These are phyloP conservation scores for Juncus inflexus DNA, from an alignment of 176 grass and related monocot genomes.

Conservation along the genomic window DNA sequence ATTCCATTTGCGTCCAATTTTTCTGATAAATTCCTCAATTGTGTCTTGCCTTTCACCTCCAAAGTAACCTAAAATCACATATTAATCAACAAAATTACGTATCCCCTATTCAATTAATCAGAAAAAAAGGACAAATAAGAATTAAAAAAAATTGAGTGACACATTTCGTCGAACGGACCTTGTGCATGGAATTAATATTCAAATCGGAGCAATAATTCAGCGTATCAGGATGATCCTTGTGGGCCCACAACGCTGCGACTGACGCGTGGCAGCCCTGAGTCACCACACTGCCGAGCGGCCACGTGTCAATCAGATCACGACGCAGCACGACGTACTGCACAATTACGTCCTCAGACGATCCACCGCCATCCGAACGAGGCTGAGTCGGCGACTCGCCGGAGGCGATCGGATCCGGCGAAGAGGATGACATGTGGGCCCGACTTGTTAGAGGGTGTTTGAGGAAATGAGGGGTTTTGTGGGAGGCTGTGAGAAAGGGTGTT, in stretches of 20 bases:
- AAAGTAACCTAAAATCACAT: constrained; percentile 55
- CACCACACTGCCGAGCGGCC: constrained; percentile 85
- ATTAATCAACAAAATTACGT: neutral
- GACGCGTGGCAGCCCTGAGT: constrained; percentile 82
- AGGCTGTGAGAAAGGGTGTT: constrained; percentile 16
- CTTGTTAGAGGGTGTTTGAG: constrained; percentile 14
- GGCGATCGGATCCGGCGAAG: neutral
- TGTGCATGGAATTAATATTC: constrained; percentile 85
- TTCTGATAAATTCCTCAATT: constrained; percentile 63
- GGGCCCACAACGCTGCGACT: constrained; percentile 54
- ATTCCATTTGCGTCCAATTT: constrained; percentile 57
- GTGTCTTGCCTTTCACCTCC: constrained; percentile 85
- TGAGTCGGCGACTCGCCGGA: neutral
- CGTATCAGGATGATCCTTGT: constrained; percentile 63
- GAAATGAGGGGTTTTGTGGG: constrained; percentile 1
- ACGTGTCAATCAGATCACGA: constrained; percentile 76
- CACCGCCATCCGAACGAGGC: constrained; percentile 12
- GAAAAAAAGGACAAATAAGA: neutral
- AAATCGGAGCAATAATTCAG: constrained; percentile 40
- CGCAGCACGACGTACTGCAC: constrained; percentile 88
- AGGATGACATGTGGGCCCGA: constrained; percentile 28
- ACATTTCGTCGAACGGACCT: constrained; percentile 75
- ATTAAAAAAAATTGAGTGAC: neutral
- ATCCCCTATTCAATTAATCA: neutral
- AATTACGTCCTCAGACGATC: constrained; percentile 39